Base-by-base conservation (phyloP, 2,329 filamentous ascomycete species). In the Scorias spongiosa region DNA sequence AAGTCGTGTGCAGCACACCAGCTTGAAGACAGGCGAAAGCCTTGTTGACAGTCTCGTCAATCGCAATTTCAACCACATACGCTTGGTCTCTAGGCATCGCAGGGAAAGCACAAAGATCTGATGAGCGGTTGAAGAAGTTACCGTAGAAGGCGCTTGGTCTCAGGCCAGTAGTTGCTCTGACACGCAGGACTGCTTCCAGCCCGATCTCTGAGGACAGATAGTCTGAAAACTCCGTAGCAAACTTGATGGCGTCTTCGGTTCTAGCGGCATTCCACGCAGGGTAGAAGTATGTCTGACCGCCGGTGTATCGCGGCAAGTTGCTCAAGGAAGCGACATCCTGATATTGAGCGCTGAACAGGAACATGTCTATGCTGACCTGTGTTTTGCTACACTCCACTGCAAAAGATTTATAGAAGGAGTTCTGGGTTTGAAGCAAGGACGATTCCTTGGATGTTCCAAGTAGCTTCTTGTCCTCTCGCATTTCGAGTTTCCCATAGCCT, bases 41-140 rank as follows among this genome's bases (percentile, higher is more conserved):
- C 70, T 93, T 94, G 40, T 81, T 84, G 48, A 98, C 72, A 30
- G 78, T 91, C 68, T 98, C 91, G 55, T 98, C 91, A 52, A 98
- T 96, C 11, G 91, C 88, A 44, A 98, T 93, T 64, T 98, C 91
- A 15, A 98, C 89, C 38, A 96, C 91, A 60, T 96, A 96, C 50
- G 84, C 87, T 63, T 98, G 91, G 57, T 98, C 91, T 59, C 91
- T 81, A 29, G 91, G 91, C 71, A 98, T 96, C 0, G 91, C 88
- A 1, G 91, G 91, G 73, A 98, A 98, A 10, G 91, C 91, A 62
- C 91, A 96, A 29, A 98, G 77, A 66, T 98, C 91, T 12, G 88
- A 95, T 61, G 86, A 94, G 54, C 91, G 78, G 70, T 96, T 98
- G 74, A 98, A 98, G 67, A 98, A 98, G 69, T 98, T 98, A 53